phyloP scores from a whole-genome alignment of 1,139 yeast species.

The Candida gigantensis region DNA sequence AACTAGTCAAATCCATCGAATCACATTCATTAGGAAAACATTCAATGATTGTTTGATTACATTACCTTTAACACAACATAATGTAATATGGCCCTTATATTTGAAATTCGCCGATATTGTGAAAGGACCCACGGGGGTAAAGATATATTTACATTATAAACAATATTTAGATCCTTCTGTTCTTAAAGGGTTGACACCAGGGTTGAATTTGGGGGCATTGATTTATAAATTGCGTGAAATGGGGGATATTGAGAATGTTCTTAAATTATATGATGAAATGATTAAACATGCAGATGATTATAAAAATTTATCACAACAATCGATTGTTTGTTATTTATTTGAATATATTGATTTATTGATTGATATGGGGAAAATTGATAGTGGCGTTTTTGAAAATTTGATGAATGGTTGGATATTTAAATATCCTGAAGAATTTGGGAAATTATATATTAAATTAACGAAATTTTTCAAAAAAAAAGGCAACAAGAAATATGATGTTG shows the following conservation, averaged over 20 bases:
- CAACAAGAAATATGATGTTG: slow-evolving; percentile 32
- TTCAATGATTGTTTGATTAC: slow-evolving; percentile 56
- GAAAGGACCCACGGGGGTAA: slow-evolving; percentile 44
- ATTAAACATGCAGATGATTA: slow-evolving; percentile 16
- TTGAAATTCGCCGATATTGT: slow-evolving; percentile 50
- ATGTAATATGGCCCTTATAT: slow-evolving; percentile 60
- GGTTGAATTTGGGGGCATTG: slow-evolving; percentile 18
- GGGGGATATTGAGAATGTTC: slow-evolving; percentile 21
- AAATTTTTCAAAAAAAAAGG: slow-evolving; percentile 41
- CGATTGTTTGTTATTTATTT: slow-evolving; percentile 35
- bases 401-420: slow-evolving; percentile 23
- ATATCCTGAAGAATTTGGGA: slow-evolving; percentile 65
- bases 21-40: slow-evolving; percentile 45
- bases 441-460: slow-evolving; percentile 52
- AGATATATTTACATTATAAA: slow-evolving; percentile 47
- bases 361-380: slow-evolving; percentile 1
- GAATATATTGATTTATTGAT: slow-evolving; percentile 50
- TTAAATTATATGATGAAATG: slow-evolving; percentile 18
- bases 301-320: slow-evolving; percentile 16
- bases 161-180: slow-evolving; percentile 24
- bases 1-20: slow-evolving; percentile 30
- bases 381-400: slow-evolving; percentile 8
- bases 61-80: slow-evolving; percentile 56
- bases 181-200: slow-evolving; percentile 5
- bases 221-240: slow-evolving; percentile 26